Evolutionary conservation across 345 rosid species (phyloP).

Genomic region (Draba incana): DNA sequence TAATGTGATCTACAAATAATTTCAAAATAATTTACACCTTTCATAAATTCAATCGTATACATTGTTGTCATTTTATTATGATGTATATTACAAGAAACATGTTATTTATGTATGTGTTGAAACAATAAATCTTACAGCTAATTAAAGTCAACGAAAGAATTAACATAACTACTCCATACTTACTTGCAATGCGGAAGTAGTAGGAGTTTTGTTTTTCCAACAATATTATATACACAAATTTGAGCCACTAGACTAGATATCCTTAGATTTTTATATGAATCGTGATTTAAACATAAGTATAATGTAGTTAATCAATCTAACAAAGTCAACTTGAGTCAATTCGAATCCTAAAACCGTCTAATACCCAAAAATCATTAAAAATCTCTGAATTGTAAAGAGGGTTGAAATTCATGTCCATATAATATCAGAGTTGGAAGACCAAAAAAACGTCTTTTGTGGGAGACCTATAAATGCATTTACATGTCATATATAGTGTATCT

Average conservation of each 20-base stretch:
- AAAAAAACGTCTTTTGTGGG: slow-evolving; percentile 26
- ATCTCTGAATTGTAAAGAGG: slow-evolving; percentile 8
- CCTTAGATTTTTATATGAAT: not conserved
- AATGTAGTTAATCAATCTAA: not conserved
- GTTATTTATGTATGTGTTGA: too few relatives aligned
- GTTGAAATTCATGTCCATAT: slow-evolving; percentile 19
- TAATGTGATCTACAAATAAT: too few relatives aligned
- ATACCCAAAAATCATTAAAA: not conserved
- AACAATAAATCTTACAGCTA: too few relatives aligned
- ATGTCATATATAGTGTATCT: slow-evolving; percentile 11
- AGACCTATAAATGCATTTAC: slow-evolving; percentile 19
- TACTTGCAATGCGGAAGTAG: too few relatives aligned
- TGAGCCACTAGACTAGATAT: too few relatives aligned
- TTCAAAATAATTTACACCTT: too few relatives aligned
- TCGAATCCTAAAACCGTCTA: slow-evolving; percentile 25
- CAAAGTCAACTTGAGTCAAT: slow-evolving; percentile 33
- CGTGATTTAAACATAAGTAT: not conserved
- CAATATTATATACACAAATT: too few relatives aligned
- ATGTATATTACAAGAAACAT: too few relatives aligned
- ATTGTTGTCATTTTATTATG: too few relatives aligned
- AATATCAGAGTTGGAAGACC: slow-evolving; percentile 20
- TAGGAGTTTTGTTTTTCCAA: too few relatives aligned
- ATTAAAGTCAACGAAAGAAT: not conserved
- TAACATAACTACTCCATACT: not conserved
- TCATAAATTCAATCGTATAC: too few relatives aligned